Evolutionary conservation across 2,329 filamentous ascomycete species (phyloP).

Genomic region (Arachnomyces sp.): DNA sequence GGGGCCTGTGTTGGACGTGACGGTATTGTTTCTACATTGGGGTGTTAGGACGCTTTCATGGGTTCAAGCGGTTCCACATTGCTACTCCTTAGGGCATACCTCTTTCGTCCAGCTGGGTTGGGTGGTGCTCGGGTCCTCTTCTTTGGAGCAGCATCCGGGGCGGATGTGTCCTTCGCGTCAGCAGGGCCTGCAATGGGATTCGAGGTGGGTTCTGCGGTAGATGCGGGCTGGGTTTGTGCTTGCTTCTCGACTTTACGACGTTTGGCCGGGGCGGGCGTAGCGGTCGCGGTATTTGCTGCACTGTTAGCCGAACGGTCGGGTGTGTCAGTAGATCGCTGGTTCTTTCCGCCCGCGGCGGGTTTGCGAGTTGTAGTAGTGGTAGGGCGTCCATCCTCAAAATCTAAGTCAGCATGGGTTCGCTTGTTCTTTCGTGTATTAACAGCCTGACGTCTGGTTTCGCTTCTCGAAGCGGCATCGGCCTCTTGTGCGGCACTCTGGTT

Average conservation of each 20-base stretch:
- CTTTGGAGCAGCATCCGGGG: slow-evolving; percentile 51
- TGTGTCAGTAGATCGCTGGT: slow-evolving; percentile 16
- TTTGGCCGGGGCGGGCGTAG: slow-evolving; percentile 52
- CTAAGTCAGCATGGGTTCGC: slow-evolving; percentile 68
- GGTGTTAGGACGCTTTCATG: slow-evolving; percentile 6
- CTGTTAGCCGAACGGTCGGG: slow-evolving; percentile 7
- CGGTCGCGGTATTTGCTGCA: slow-evolving; percentile 60
- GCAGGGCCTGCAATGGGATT: slow-evolving; percentile 25
- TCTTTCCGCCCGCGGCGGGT: background rate
- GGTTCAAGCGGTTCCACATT: background rate
- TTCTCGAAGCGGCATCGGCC: slow-evolving; percentile 74
- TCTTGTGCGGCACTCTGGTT: slow-evolving; percentile 68
- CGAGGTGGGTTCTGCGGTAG: slow-evolving; percentile 12
- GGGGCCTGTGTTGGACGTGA: slow-evolving; percentile 50
- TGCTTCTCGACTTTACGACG: slow-evolving; percentile 73
- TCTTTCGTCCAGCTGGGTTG: slow-evolving; percentile 62
- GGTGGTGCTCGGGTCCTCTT: slow-evolving; percentile 67
- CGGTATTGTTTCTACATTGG: slow-evolving; percentile 37
- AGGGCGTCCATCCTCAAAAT: slow-evolving; percentile 61
- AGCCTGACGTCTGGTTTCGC: slow-evolving; percentile 77
- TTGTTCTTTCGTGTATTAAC: slow-evolving; percentile 67
- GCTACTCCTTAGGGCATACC: slow-evolving; percentile 44
- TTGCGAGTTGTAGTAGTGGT: slow-evolving; percentile 30
- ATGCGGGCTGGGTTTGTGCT: slow-evolving; percentile 24
- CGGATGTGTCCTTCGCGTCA: slow-evolving; percentile 58